phyloP scores from a whole-genome alignment of 352 stramenopile genomes.

The Thraustochytrium sp. region DNA sequence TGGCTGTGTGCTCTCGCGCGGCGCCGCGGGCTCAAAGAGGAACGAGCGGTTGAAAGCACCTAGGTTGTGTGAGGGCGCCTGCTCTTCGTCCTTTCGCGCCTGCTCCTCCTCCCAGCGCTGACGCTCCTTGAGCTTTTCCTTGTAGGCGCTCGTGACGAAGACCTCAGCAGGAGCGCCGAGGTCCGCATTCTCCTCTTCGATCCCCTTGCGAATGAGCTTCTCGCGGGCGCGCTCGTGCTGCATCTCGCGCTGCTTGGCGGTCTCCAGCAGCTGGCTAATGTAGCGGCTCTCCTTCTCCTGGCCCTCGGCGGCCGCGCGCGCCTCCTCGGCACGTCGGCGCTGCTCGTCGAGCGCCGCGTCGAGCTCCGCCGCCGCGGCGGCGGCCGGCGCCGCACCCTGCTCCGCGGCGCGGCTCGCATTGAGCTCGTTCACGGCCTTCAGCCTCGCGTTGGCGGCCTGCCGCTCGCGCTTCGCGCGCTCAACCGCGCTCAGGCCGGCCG shows the following conservation, averaged over 20 bases:
- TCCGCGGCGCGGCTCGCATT: background rate
- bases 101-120: conserved; percentile 7
- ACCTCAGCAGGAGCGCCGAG: background rate
- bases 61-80: background rate
- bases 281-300: background rate
- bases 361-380: background rate
- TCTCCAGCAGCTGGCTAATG: background rate
- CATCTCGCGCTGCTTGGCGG: conserved; percentile 1
- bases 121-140: conserved; percentile 27
- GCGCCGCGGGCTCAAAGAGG: background rate
- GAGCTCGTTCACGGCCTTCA: background rate
- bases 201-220: background rate
- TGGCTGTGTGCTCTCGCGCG: too few species aligned
- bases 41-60: background rate
- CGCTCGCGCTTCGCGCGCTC: background rate
- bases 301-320: background rate
- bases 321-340: background rate
- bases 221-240: background rate
- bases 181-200: background rate
- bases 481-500: background rate
- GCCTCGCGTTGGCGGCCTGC: background rate
- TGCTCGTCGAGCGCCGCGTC: background rate
- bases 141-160: conserved; percentile 30
- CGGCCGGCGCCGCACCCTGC: background rate
- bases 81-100: background rate